phyloP scores from a whole-genome alignment of 768 basidiomycete species.

The Dentipellis fragilis region DNA sequence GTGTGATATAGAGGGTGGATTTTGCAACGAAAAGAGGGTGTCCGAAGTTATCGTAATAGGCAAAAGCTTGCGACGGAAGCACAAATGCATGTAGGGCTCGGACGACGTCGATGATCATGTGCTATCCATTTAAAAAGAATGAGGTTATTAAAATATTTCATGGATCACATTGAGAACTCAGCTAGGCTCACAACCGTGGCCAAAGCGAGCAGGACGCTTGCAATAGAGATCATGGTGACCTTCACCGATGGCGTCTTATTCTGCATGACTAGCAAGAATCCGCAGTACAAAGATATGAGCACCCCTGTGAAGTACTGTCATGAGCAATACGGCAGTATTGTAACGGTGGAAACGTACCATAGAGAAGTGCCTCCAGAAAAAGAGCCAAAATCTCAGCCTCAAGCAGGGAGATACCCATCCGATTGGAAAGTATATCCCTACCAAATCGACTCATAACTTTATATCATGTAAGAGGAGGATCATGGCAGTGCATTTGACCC shows the following conservation, averaged over 20 bases:
- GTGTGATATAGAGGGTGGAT: not conserved
- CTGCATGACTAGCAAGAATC: not conserved
- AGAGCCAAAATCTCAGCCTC: not conserved
- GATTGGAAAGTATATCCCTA: too few species aligned
- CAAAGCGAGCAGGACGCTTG: not conserved
- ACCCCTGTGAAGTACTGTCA: not conserved
- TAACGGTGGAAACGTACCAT: not conserved
- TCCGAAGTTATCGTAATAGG: not conserved
- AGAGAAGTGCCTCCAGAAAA: not conserved
- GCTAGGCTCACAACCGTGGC: not conserved
- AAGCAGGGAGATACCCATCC: not conserved
- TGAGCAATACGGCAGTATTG: not conserved
- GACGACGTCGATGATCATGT: not conserved
- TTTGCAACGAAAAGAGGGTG: not conserved
- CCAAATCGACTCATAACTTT: too few species aligned
- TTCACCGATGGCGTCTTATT: not conserved
- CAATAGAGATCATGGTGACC: not conserved
- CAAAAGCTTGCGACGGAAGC: not conserved
- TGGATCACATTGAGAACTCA: not conserved
- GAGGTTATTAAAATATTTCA: not conserved
- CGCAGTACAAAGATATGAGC: not conserved
- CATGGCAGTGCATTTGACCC: too few species aligned
- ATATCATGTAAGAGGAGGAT: too few species aligned
- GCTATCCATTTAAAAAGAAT: not conserved
- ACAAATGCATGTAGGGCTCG: not conserved